These are phyloP conservation scores for Rhynchospora pubera DNA, from an alignment of 176 grass and related monocot genomes.

Conservation along the genomic window DNA sequence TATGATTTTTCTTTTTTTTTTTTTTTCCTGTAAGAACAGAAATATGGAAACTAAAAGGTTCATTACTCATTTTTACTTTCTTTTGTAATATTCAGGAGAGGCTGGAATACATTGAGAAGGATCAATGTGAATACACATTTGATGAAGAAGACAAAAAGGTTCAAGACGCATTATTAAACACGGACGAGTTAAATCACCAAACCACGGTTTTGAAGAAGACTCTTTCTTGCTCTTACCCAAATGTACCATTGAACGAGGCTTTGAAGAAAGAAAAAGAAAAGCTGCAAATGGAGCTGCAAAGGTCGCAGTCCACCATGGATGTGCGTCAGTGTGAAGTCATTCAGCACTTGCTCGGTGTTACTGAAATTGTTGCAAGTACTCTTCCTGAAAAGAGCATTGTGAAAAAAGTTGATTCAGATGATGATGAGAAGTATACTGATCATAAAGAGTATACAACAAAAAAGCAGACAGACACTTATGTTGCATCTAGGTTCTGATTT, in stretches of 20 bases:
- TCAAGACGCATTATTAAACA: slow-evolving; percentile 71
- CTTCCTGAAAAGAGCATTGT: slow-evolving; percentile 41
- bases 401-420: neutral
- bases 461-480: slow-evolving; percentile 8
- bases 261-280: slow-evolving; percentile 92
- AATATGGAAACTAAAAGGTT: neutral
- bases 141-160: slow-evolving; percentile 95
- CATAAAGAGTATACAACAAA: slow-evolving; percentile 9
- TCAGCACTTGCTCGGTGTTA: slow-evolving; percentile 80
- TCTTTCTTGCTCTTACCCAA: slow-evolving; percentile 88
- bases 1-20: neutral
- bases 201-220: slow-evolving; percentile 75
- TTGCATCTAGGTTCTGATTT: slow-evolving; percentile 22
- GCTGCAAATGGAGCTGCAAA: slow-evolving; percentile 84
- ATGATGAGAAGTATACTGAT: slow-evolving; percentile 5
- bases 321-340: slow-evolving; percentile 76
- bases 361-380: slow-evolving; percentile 50
- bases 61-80: neutral
- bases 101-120: slow-evolving; percentile 79
- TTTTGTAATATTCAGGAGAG: slow-evolving; percentile 48
- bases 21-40: neutral
- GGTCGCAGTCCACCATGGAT: slow-evolving; percentile 81
- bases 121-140: slow-evolving; percentile 91
- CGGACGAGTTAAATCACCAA: slow-evolving; percentile 48
- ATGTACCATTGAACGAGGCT: slow-evolving; percentile 79